Base-by-base conservation (phyloP, 345 rosid species). In the Aquilaria sinensis region DNA sequence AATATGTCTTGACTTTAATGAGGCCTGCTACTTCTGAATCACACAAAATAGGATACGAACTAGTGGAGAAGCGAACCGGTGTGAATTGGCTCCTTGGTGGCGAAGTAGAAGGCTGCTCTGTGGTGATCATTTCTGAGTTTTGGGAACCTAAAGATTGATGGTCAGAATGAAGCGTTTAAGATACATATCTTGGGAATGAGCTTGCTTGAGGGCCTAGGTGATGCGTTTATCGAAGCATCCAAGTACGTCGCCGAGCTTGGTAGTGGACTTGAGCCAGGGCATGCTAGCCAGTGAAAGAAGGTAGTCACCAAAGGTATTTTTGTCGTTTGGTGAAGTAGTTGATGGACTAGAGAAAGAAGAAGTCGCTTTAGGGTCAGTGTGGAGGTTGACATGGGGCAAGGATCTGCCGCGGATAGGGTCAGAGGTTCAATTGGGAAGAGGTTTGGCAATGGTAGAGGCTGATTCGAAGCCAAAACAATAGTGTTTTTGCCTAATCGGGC, bases 71-170 rank as follows among this genome's bases (percentile, higher is more conserved):
- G 76, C 47, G 96, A 84, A 2, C 81, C 85, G 56, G 81, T 16
- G 3, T 81, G 81, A 37, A 87, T 73, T 4, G 96, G 90, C 31
- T 85, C 93, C 51, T 89, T 91, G 0, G 96, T 55, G 1, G 85
- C 96, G 72, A 80, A 92, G 78, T 92, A 92, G 64, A 92, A 89
- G 7, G 89, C 91, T 2, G 96, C 96, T 62, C 82, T 92, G 75
- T 89, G 80, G 16, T 80, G 83, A 15, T 89, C 98, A 53, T 89
- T 92, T 3, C 96, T 93, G 0, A 16, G 0, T 16, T 16, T 0
- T 16, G 23, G 98, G 97, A 51, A 92, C 79, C 72, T 89, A 96
- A 47, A 92, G 84, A 72, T 89, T 92, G 46, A 92, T 82, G 6
- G 96, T 96, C 71, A 92, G 76, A 58, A 92, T 43, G 69, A 89